phyloP scores from a whole-genome alignment of 768 basidiomycete species.

The Collybia sp. region DNA sequence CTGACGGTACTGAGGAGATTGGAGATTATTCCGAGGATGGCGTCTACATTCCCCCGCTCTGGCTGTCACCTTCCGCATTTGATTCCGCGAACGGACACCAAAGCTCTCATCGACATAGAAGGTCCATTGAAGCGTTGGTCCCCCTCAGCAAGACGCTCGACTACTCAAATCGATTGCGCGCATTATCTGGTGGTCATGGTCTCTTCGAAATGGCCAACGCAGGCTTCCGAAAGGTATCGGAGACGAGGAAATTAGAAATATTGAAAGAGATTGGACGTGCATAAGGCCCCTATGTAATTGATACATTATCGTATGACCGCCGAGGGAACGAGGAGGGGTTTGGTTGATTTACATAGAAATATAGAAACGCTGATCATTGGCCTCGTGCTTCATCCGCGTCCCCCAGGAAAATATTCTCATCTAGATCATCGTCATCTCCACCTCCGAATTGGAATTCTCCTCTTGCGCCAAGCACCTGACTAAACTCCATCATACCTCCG shows the following conservation, averaged over 20 bases:
- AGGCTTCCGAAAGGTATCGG: constrained; percentile 70
- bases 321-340: too few species aligned
- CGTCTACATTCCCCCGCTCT: constrained; percentile 70
- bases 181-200: constrained; percentile 80
- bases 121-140: constrained; percentile 67
- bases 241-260: constrained; percentile 63
- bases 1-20: constrained; percentile 29
- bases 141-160: constrained; percentile 82
- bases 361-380: constrained; percentile 29
- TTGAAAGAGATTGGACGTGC: constrained; percentile 75
- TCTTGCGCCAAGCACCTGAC: constrained; percentile 59
- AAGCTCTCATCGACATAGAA: constrained; percentile 39
- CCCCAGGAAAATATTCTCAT: constrained; percentile 69
- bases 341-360: not conserved
- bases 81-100: constrained; percentile 19
- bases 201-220: constrained; percentile 73
- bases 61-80: constrained; percentile 67
- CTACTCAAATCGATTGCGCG: constrained; percentile 73
- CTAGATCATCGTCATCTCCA: constrained; percentile 74
- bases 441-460: constrained; percentile 53
- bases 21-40: constrained; percentile 55
- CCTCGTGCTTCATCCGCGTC: constrained; percentile 79
- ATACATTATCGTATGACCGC: constrained; percentile 4
- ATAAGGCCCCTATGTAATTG: constrained; percentile 23
- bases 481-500: constrained; percentile 69